phyloP scores from a whole-genome alignment of 495 filamentous ascomycete species.

The Penicillium atrosanguineum region DNA sequence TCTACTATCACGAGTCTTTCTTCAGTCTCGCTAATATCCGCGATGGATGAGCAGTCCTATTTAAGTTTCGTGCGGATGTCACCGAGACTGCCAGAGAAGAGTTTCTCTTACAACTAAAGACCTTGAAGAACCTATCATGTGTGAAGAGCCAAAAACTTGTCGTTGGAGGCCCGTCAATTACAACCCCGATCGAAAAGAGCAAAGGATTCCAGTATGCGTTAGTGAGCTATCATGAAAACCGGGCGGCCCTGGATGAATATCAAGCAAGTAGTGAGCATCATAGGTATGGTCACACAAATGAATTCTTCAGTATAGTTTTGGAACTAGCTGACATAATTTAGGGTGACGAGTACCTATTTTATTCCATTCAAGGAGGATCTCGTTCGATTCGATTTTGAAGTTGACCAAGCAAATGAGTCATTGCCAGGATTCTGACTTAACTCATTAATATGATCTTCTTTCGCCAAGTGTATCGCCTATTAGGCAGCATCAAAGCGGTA shows the following conservation, averaged over 20 bases:
- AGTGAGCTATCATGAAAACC: conserved; percentile 45
- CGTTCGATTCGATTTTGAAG: conserved; percentile 50
- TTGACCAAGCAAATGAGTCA: conserved; percentile 36
- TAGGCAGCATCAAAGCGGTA: no score
- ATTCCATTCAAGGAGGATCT: conserved; percentile 49
- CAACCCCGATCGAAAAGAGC: conserved; percentile 43
- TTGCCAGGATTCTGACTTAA: conserved; percentile 16
- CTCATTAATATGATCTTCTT: not conserved
- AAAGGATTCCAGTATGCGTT: conserved; percentile 47
- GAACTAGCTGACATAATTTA: conserved; percentile 1
- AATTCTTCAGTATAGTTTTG: not conserved
- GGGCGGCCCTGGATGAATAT: conserved; percentile 39
- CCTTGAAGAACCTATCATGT: conserved; percentile 37
- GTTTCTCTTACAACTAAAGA: conserved; percentile 43
- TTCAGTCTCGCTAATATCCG: not conserved
- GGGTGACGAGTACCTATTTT: conserved; percentile 43
- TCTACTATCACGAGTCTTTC: not conserved
- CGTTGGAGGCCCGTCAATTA: conserved; percentile 46
- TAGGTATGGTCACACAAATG: conserved; percentile 24
- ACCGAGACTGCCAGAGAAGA: conserved; percentile 29
- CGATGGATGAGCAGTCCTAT: conserved; percentile 31
- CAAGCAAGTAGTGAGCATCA: conserved; percentile 49
- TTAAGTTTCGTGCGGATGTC: conserved; percentile 42
- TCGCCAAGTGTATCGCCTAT: no score
- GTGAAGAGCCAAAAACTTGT: conserved; percentile 41